Base-by-base conservation (phyloP, 176 grass and related monocot genomes). In the Oryza brachyantha region DNA sequence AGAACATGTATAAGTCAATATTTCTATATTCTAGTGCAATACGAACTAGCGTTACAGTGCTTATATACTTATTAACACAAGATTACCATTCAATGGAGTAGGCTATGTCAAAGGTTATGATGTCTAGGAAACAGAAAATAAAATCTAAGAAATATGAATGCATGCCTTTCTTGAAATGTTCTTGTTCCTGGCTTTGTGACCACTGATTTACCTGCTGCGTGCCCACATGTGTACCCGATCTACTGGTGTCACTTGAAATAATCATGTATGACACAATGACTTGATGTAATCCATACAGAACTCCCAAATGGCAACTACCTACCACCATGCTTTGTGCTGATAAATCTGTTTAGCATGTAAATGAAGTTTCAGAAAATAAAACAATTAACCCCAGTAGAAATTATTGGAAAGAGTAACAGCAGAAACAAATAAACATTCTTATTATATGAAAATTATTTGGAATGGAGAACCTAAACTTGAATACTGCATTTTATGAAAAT, bases 81-180 rank as follows among this genome's bases (percentile, higher is more conserved):
- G 31, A 65, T 10, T 12, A 66, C 35, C 35, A 67, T 67, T 67
- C 35, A 39, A 45, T 17, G 6, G 36, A 43, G 67, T 13, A 70
- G 39, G 39, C 22, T 28, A 27, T 27, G 39, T 70, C 67, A 28
- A 70, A 70, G 27, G 21, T 6, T 69, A 8, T 16, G 12, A 42
- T 28, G 27, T 12, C 24, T 11, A 45, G 24, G 38, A 70, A 70
- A 70, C 11, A 42, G 2, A 43, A 43, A 70, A 70, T 1, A 28
- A 27, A 26, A 13, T 16, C 59, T 29, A 28, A 45, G 10, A 70
- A 42, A 45, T 70, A 43, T 17, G 22, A 37, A 41, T 26, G 22
- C 66, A 12, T 69, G 38, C 11, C 22, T 69, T 69, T 69, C 66
- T 69, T 42, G 37, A 42, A 69, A 13, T 69, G 66, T 27, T 69